Percentiles rank a stretch among this genome's conserved stretches.
phyloP scores from a whole-genome alignment of 2,329 filamentous ascomycete genomes.

The Penicillium polonicum region DNA sequence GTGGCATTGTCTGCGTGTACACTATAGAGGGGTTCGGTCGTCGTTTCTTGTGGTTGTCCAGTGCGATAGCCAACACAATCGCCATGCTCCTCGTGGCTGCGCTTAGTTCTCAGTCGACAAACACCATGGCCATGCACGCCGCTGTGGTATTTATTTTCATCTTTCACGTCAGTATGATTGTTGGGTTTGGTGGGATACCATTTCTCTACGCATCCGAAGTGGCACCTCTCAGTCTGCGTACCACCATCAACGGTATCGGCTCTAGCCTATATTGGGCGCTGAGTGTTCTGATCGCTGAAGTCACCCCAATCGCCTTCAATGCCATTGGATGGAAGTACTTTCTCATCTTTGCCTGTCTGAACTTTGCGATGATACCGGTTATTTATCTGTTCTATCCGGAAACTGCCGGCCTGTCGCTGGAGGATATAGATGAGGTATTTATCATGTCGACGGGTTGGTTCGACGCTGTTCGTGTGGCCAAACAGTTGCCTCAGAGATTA shows the following conservation, averaged over 20 bases:
- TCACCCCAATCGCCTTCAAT: conserved; percentile 40
- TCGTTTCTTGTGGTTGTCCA: conserved; percentile 11
- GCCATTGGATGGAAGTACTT: conserved; percentile 51
- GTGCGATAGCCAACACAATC: conserved; percentile 12
- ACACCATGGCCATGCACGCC: conserved; percentile 12
- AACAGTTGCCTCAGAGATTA: not conserved
- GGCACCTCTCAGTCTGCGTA: conserved; percentile 26
- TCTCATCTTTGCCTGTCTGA: conserved; percentile 47
- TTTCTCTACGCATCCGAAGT: conserved; percentile 50
- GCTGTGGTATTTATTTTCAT: conserved; percentile 59
- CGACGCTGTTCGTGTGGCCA: not conserved
- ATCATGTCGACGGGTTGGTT: not conserved
- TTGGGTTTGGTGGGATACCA: conserved; percentile 59
- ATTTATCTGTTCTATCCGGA: conserved; percentile 35
- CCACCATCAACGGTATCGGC: conserved; percentile 57
- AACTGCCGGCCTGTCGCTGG: too few relatives aligned
- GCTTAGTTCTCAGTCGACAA: conserved; percentile 13
- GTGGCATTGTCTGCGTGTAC: conserved; percentile 16
- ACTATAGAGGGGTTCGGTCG: conserved; percentile 19
- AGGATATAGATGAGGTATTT: too few relatives aligned
- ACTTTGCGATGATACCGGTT: conserved; percentile 31
- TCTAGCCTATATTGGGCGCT: conserved; percentile 47
- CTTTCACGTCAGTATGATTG: conserved; percentile 61
- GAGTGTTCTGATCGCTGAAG: conserved; percentile 39
- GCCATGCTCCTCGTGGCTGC: conserved; percentile 15